Base-by-base conservation (phyloP, 2,329 filamentous ascomycete genomes). In the Ampelomyces quisqualis region DNA sequence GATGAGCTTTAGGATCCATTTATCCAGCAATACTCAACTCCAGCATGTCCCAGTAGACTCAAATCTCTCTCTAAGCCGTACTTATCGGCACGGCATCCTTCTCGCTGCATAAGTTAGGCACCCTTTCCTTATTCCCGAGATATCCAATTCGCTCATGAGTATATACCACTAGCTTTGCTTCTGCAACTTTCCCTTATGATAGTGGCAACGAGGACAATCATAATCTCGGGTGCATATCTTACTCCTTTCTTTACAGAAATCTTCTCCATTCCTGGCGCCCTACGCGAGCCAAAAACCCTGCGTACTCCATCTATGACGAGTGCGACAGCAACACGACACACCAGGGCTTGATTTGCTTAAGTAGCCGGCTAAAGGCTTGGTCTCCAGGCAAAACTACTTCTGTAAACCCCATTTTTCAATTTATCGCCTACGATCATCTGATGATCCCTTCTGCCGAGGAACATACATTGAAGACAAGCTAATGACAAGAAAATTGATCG, bases 301-400 rank as follows among this genome's bases (percentile, higher is more conserved):
- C n/a, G 34, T 39, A 53, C 43, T 53, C 28, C 46, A 48, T 40
- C 15, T n/a, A 38, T 38, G 35, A 42, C 46, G 34, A 18, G 34
- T 32, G 19, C 17, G 18, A 23, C 26, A 13, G n/a, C 19, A 23
- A 11, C 7, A 5, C 15, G 20, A 39, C 20, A 7, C 28, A 39
- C n/a, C 20, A 21, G 14, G 20, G 28, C 14, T 17, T 14, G 23
- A 11, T 38, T 14, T 40, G 38, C 43, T n/a, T 51, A 51, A 50
- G 44, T 37, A 29, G 35, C 58, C 60, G 60, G 60, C 43, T 64
- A 62, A 64, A 58, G 45, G 38, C 55, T 50, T 57, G 37, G 33
- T 34, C 11, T 44, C 40, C 44, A 46, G 46, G 44, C 39, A 27
- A 30, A 42, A 43, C 50, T 40, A 51, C 58, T 58, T 57, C 45